A percentile compares a stretch with the other conserved stretches of the same genome.
phyloP scores from a whole-genome alignment of 106 monocot genomes.

The Allium cepa region DNA sequence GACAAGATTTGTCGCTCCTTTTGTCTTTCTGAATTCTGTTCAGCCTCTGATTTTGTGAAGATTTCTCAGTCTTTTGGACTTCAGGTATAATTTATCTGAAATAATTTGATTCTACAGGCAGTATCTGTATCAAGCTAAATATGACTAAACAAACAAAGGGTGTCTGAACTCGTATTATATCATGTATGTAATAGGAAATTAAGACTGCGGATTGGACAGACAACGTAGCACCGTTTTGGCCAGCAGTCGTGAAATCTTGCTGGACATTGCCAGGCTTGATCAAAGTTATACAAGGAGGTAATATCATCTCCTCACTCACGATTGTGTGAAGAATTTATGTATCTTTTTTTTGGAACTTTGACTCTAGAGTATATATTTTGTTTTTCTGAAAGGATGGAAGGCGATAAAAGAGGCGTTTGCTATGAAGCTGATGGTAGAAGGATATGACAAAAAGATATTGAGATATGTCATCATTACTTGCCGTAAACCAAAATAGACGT shows the following conservation, averaged over 20 bases:
- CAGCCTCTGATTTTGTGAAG: conserved; percentile 67
- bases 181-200: conserved; percentile 42
- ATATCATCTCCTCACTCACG: background rate
- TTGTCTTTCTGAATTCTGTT: conserved; percentile 83
- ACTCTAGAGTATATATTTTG: background rate
- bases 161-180: background rate
- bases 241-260: conserved; percentile 68
- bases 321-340: too few species aligned
- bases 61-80: conserved; percentile 63
- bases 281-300: conserved; percentile 59
- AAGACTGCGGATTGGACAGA: conserved; percentile 83
- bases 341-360: too few species aligned
- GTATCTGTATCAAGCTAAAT: too few species aligned
- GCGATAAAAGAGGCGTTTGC: conserved; percentile 72
- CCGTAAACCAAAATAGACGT: conserved; percentile 43
- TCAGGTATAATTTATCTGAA: conserved; percentile 29
- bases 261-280: conserved; percentile 70
- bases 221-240: conserved; percentile 95
- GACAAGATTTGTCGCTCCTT: conserved; percentile 55
- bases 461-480: conserved; percentile 79
- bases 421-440: conserved; percentile 88
- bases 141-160: background rate
- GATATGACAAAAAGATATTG: conserved; percentile 76
- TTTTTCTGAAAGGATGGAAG: conserved; percentile 62
- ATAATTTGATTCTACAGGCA: too few species aligned